A percentile compares a stretch with the other conserved stretches of the same genome.
Evolutionary conservation across 2,329 filamentous ascomycete species (phyloP).

Genomic region (Phialophora expanda): DNA sequence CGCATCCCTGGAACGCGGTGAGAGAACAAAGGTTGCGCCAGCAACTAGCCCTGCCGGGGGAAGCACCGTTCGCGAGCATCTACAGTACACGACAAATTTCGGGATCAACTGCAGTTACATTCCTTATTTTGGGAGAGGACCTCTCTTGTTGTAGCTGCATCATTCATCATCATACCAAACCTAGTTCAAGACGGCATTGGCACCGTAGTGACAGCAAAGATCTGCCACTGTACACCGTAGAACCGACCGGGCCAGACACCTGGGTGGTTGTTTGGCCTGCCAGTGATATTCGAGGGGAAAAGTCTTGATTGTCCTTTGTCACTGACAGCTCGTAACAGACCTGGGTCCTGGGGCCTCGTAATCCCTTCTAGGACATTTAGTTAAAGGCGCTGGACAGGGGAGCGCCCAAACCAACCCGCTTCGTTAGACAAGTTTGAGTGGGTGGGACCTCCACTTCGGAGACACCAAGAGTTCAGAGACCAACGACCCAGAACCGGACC

Average conservation of each 20-base stretch:
- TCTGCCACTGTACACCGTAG: slow-evolving; percentile 1
- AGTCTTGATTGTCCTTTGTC: slow-evolving; percentile 3
- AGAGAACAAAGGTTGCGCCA: slow-evolving; percentile 10
- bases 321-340: slow-evolving; percentile 5
- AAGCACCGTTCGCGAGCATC: slow-evolving; percentile 4
- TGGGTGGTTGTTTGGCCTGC: slow-evolving; percentile 1
- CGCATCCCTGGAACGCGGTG: neutral
- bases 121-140: neutral
- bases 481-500: slow-evolving; percentile 6
- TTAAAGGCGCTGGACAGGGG: slow-evolving; percentile 13
- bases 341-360: neutral
- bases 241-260: slow-evolving; percentile 1
- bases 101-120: neutral
- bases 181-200: neutral
- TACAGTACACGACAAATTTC: slow-evolving; percentile 6
- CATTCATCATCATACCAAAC: neutral
- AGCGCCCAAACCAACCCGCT: slow-evolving; percentile 11
- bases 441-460: neutral
- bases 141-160: neutral
- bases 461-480: slow-evolving; percentile 7
- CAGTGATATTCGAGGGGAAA: slow-evolving; percentile 1
- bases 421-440: slow-evolving; percentile 7
- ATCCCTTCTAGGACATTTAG: slow-evolving; percentile 9
- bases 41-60: neutral
- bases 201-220: slow-evolving; percentile 5